Percentiles rank a stretch among this genome's conserved stretches.
Evolutionary conservation across 106 monocot species (phyloP).

Genomic region (Alisma plantagoaquatica): DNA sequence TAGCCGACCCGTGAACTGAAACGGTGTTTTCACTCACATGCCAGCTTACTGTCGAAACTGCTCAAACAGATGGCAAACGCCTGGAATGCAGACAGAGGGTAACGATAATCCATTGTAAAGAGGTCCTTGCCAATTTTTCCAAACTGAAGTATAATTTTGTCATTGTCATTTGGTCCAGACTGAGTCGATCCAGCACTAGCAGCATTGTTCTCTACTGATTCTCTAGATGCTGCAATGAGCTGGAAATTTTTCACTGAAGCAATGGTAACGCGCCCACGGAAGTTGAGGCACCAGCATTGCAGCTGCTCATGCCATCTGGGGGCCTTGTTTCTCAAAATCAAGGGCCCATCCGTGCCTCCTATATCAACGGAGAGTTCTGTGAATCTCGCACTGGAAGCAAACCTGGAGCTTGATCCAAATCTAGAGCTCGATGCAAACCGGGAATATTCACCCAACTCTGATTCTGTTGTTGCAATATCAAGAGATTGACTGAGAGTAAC

Average conservation of each 20-base stretch:
- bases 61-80: slow-evolving; percentile 23
- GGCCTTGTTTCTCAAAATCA: slow-evolving; percentile 19
- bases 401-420: too few species aligned
- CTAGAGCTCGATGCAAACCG: too few species aligned
- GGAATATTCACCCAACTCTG: too few species aligned
- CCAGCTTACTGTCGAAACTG: slow-evolving; percentile 23
- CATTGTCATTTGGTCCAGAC: slow-evolving; percentile 5
- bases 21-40: slow-evolving; percentile 20
- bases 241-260: slow-evolving; percentile 28
- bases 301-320: slow-evolving; percentile 27
- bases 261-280: slow-evolving; percentile 23
- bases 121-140: slow-evolving; percentile 21
- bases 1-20: too few species aligned
- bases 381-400: slow-evolving; percentile 1
- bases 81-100: slow-evolving; percentile 22
- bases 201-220: neutral
- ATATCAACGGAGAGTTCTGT: slow-evolving; percentile 4
- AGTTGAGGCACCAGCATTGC: slow-evolving; percentile 27
- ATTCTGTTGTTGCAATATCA: too few species aligned
- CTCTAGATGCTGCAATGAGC: slow-evolving; percentile 9
- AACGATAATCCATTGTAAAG: slow-evolving; percentile 23
- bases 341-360: slow-evolving; percentile 6
- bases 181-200: slow-evolving; percentile 6
- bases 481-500: too few species aligned
- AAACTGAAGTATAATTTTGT: slow-evolving; percentile 22